Evolutionary conservation across 805 yeast species (phyloP).

Genomic region (Kluyveromyces dobzhanskii): DNA sequence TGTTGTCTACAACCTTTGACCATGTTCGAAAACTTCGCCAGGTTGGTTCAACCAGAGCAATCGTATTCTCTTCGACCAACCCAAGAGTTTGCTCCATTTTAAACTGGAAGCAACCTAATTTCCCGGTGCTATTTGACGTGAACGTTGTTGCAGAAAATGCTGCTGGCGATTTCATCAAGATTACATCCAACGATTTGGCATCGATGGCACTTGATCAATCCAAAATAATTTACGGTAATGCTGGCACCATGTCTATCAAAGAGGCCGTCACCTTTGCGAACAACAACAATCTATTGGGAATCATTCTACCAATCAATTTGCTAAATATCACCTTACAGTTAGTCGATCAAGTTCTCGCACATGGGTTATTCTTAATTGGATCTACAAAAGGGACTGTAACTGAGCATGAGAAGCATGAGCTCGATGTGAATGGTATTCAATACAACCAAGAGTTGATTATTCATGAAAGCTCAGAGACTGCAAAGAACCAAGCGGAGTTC

Average conservation of each 20-base stretch:
- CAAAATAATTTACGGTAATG: constrained; percentile 11
- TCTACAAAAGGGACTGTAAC: constrained; percentile 20
- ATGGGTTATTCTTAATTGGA: constrained; percentile 81
- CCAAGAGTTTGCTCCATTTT: constrained; percentile 86
- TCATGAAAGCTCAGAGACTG: neutral
- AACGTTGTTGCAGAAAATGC: constrained; percentile 42
- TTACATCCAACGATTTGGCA: constrained; percentile 25
- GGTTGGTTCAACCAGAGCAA: constrained; percentile 43
- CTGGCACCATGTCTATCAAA: constrained; percentile 10
- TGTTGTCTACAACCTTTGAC: constrained; percentile 63
- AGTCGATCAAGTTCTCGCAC: constrained; percentile 62
- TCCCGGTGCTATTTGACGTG: constrained; percentile 84
- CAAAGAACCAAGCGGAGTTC: neutral
- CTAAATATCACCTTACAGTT: constrained; percentile 67
- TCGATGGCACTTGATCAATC: constrained; percentile 16
- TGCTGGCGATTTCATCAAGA: constrained; percentile 15
- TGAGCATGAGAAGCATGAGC: constrained; percentile 5
- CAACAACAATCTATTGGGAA: constrained; percentile 75
- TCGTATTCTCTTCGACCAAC: constrained; percentile 79
- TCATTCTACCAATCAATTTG: constrained; percentile 66
- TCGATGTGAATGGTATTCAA: constrained; percentile 21
- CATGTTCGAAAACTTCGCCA: constrained; percentile 52
- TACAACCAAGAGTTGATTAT: constrained; percentile 3
- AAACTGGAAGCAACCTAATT: constrained; percentile 98
- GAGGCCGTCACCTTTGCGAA: constrained; percentile 78